Evolutionary conservation across 106 monocot genomes (phyloP), one percentile per base, ranked within the genome.

Genomic region (Agapanthus africanus): DNA sequence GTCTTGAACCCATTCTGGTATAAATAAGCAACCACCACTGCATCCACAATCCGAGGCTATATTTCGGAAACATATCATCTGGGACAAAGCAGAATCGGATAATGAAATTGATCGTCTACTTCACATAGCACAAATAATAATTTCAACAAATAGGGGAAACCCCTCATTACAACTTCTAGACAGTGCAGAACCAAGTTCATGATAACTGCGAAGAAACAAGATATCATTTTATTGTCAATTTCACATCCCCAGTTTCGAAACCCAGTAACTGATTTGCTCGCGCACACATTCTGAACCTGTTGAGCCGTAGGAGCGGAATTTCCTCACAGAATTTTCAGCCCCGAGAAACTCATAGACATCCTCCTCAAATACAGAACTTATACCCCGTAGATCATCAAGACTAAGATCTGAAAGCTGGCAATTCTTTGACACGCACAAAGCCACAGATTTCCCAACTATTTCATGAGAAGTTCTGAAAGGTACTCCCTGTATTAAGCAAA

Each of bases 401-500:
- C 59, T 75, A 25, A 97, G 83, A 16, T 87, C 86, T 13, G 70
- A 67, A 57, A 97, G 92, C 68, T 89, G 80, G 57, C 92, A 87
- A 33, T 82, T 87, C 54, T 63, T 97, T 54, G 89, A 74, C 14
- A 92, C 40, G 54, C 92, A 91, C 16, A 97, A 40, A 64, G 97
- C 91, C 63, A 97, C 97, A 39, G 79, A 80, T 77, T 86, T 88
- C 74, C 97, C 97, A 39, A 90, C 97, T 56, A 97, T 84, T 56
- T 97, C 97, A 79, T 97, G 97, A 59, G 97, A 77, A 22, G 97
- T 92, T 63, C 97, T 86, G 49, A 97, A 97, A 18, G 97, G 89
- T 33, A 92, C 60, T 1, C 89, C 97, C 97, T 97, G 76, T 59
- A 19, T 74, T 27, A n/a, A 23, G 10, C 47, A 25, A 50, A 62